phyloP scores from a whole-genome alignment of 768 basidiomycete genomes.

The Boletus rubroflammeus region DNA sequence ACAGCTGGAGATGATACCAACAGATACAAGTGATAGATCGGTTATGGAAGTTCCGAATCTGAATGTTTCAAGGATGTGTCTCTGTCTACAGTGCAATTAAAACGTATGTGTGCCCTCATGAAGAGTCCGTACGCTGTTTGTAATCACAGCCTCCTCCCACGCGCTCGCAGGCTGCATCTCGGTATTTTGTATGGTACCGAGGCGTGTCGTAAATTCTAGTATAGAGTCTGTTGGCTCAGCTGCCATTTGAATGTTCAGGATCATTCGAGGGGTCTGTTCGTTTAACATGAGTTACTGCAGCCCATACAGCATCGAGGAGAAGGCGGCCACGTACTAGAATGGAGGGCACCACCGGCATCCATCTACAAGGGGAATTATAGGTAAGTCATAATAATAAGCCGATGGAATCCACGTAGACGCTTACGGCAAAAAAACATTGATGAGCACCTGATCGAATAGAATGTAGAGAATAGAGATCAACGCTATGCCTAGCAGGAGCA shows the following conservation, averaged over 20 bases:
- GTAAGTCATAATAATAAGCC: not conserved
- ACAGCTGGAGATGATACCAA: not conserved
- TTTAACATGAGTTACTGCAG: not conserved
- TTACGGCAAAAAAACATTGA: conserved; percentile 21
- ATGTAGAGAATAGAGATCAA: not conserved
- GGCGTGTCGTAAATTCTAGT: conserved; percentile 13
- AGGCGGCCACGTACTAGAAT: conserved; percentile 8
- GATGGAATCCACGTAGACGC: not conserved
- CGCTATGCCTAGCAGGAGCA: not conserved
- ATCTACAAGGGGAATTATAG: conserved; percentile 2
- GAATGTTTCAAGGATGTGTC: not conserved
- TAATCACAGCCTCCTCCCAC: not conserved
- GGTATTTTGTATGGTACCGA: not conserved
- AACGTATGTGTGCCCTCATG: not conserved
- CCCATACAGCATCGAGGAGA: not conserved
- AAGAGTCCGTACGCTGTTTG: not conserved
- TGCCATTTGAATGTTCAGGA: conserved; percentile 18
- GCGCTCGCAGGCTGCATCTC: not conserved
- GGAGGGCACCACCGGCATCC: conserved; percentile 8
- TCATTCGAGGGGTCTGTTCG: conserved; percentile 18
- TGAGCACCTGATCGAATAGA: not conserved
- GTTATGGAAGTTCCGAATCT: not conserved
- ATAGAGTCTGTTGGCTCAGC: conserved; percentile 2
- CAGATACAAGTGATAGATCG: not conserved
- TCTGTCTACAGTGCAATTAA: not conserved